Evolutionary conservation across 352 stramenopile species (phyloP).

Genomic region (Globisporangium takayamanum): DNA sequence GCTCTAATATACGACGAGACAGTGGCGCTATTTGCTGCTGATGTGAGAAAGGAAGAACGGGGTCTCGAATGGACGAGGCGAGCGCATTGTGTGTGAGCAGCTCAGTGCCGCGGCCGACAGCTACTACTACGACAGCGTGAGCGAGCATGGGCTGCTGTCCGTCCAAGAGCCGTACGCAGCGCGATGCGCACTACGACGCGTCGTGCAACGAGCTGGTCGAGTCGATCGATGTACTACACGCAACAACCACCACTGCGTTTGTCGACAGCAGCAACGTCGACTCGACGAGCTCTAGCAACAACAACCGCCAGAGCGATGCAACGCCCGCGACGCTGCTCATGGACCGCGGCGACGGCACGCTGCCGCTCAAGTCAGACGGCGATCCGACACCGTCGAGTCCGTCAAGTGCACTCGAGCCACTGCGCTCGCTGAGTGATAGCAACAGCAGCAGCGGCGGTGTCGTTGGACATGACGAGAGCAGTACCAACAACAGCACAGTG

Average conservation of each 20-base stretch:
- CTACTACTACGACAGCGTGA: background rate
- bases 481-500: background rate
- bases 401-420: background rate
- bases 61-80: too few species aligned
- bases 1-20: background rate
- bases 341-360: slow-evolving; percentile 23
- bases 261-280: background rate
- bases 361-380: slow-evolving; percentile 26
- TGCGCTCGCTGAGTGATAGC: background rate
- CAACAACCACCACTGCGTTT: background rate
- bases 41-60: too few species aligned
- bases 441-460: background rate
- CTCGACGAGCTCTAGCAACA: background rate
- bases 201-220: background rate
- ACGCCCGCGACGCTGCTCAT: slow-evolving; percentile 27
- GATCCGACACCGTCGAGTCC: slow-evolving; percentile 14
- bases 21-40: background rate
- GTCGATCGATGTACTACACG: background rate
- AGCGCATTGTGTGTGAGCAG: background rate
- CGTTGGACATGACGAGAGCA: background rate
- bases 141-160: slow-evolving; percentile 56
- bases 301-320: background rate
- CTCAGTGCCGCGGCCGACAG: background rate
- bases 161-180: slow-evolving; percentile 30
- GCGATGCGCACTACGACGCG: background rate